Percentiles rank a stretch among this genome's conserved stretches.
Evolutionary conservation across 768 basidiomycete genomes (phyloP).

Genomic region (Postia placenta): DNA sequence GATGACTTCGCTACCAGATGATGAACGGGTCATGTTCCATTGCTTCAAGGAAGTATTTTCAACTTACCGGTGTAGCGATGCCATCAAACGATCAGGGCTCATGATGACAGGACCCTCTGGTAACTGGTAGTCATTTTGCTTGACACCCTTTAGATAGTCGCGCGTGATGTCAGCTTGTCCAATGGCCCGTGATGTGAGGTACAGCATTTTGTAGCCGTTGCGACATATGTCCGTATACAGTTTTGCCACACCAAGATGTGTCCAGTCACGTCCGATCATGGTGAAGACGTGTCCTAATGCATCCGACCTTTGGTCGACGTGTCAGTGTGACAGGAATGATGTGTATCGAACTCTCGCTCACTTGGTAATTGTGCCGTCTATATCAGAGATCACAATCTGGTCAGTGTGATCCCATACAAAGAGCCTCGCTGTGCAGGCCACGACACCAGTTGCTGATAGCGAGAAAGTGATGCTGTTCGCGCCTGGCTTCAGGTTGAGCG

Average conservation of each 20-base stretch:
- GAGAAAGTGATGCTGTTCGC: slow-evolving; percentile 93
- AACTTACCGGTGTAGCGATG: slow-evolving; percentile 84
- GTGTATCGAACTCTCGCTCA: slow-evolving; percentile 28
- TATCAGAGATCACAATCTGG: slow-evolving; percentile 89
- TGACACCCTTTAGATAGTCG: slow-evolving; percentile 90
- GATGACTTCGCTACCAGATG: slow-evolving; percentile 76
- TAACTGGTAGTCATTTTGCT: slow-evolving; percentile 93
- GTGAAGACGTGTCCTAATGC: slow-evolving; percentile 95
- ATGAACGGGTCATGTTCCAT: not conserved
- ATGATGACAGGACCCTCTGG: slow-evolving; percentile 98
- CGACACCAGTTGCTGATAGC: slow-evolving; percentile 71
- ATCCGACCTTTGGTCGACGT: slow-evolving; percentile 61
- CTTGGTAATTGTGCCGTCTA: slow-evolving; percentile 99
- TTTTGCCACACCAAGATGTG: slow-evolving; percentile 94
- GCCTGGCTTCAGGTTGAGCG: slow-evolving; percentile 76
- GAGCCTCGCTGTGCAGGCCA: slow-evolving; percentile 86
- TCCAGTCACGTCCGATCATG: slow-evolving; percentile 98
- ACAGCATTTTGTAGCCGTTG: slow-evolving; percentile 98
- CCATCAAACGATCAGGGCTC: slow-evolving; percentile 95
- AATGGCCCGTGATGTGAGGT: slow-evolving; percentile 93
- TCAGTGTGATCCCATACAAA: slow-evolving; percentile 96
- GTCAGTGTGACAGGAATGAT: not conserved
- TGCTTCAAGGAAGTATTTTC: not conserved
- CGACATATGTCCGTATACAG: slow-evolving; percentile 92
- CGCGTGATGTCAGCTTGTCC: slow-evolving; percentile 97